Percentiles rank a stretch among this genome's conserved stretches.
Conservation (phyloP, 495 filamentous ascomycete genomes). For the Lophium mytilinum region DNA sequence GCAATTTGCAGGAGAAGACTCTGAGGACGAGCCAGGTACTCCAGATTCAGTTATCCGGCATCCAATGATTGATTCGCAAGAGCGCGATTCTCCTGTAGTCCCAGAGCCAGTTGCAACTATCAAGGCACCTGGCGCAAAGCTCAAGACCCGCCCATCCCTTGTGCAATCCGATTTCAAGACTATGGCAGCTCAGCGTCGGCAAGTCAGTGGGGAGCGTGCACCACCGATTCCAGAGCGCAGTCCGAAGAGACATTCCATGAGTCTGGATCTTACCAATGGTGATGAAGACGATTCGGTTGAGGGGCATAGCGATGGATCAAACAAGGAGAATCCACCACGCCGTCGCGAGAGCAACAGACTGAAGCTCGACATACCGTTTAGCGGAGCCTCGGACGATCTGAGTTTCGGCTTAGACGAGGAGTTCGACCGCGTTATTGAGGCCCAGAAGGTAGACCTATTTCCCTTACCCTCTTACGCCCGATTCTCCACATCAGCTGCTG, state of each 20-base stretch:
- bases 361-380: conserved; percentile 60
- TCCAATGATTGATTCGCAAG: conserved; percentile 41
- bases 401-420: conserved; percentile 82
- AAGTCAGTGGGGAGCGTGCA: conserved; percentile 57
- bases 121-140: conserved; percentile 73
- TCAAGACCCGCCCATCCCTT: conserved; percentile 84
- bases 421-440: conserved; percentile 91
- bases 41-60: conserved; percentile 93
- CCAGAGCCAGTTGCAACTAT: conserved; percentile 86
- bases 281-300: conserved; percentile 11
- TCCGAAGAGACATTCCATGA: conserved; percentile 25
- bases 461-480: conserved; percentile 35
- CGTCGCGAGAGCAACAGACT: conserved; percentile 29
- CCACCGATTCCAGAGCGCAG: conserved; percentile 32
- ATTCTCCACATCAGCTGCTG: conserved; percentile 17
- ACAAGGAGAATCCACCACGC: conserved; percentile 42
- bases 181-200: conserved; percentile 80
- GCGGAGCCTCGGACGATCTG: conserved; percentile 47
- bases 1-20: conserved; percentile 42
- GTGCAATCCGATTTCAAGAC: conserved; percentile 75
- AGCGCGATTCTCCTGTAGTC: conserved; percentile 49
- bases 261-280: conserved; percentile 17
- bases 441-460: conserved; percentile 81
- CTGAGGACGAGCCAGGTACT: conserved; percentile 62
- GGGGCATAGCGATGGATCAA: background rate